A percentile compares a stretch with the other conserved stretches of the same genome.
phyloP scores from a whole-genome alignment of 768 basidiomycete species.

The Lanmaoa rubissima region DNA sequence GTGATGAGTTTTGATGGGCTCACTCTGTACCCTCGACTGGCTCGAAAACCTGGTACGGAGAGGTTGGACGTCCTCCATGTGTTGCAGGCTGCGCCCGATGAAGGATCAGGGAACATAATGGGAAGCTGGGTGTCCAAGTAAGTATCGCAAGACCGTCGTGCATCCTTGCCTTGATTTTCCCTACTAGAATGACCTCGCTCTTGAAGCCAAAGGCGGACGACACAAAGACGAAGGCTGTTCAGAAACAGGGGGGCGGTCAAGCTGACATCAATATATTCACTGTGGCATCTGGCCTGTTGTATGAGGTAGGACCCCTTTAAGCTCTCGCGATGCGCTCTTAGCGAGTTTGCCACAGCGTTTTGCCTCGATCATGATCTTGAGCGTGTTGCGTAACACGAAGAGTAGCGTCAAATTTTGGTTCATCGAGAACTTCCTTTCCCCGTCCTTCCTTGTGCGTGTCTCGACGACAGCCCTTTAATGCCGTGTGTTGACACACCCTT shows the following conservation, averaged over 20 bases:
- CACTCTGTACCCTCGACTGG: slow-evolving; percentile 81
- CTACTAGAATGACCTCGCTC: slow-evolving; percentile 43
- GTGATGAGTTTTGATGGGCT: slow-evolving; percentile 89
- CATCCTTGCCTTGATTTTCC: slow-evolving; percentile 1
- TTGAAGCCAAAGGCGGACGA: slow-evolving; percentile 35
- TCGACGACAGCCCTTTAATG: neutral
- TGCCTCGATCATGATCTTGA: slow-evolving; percentile 96
- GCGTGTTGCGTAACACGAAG: slow-evolving; percentile 91
- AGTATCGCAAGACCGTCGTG: slow-evolving; percentile 13
- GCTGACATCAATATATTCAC: slow-evolving; percentile 99
- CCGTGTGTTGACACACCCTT: neutral
- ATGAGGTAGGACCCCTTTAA: slow-evolving; percentile 64
- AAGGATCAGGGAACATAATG: slow-evolving; percentile 40
- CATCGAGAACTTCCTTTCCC: slow-evolving; percentile 98
- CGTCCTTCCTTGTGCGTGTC: slow-evolving; percentile 80
- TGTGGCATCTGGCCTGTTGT: slow-evolving; percentile 93
- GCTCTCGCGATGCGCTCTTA: neutral
- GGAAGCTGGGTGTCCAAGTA: slow-evolving; percentile 53
- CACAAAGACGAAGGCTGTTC: slow-evolving; percentile 12
- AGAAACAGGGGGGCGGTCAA: slow-evolving; percentile 41
- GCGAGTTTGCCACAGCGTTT: slow-evolving; percentile 62
- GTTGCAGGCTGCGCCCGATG: slow-evolving; percentile 29
- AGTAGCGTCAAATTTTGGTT: slow-evolving; percentile 99
- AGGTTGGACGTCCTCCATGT: slow-evolving; percentile 72
- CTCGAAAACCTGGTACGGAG: slow-evolving; percentile 74